A percentile compares a stretch with the other conserved stretches of the same genome.
phyloP scores from a whole-genome alignment of 768 basidiomycete genomes.

The Tephrocybe sp. region DNA sequence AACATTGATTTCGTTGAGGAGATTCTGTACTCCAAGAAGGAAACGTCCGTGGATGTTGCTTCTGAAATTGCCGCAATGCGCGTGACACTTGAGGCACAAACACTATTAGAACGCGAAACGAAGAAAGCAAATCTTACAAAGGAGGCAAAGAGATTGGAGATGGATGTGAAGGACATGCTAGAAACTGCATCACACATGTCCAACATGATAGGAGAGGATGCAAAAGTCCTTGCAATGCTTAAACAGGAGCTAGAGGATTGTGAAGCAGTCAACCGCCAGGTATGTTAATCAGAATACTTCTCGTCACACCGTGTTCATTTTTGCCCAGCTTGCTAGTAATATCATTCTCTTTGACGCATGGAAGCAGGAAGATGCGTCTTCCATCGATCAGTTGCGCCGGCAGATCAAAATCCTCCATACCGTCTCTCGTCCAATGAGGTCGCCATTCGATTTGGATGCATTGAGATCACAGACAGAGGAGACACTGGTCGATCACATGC shows the following conservation, averaged over 20 bases:
- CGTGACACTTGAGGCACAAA: conserved; percentile 3
- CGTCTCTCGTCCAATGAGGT: conserved; percentile 11
- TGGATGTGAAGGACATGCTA: conserved; percentile 4
- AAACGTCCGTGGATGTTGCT: conserved; percentile 5
- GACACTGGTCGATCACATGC: conserved; percentile 17
- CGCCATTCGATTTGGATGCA: conserved; percentile 16
- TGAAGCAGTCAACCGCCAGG: conserved; percentile 3
- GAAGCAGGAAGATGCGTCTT: conserved; percentile 18
- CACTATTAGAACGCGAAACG: not conserved
- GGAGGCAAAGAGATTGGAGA: conserved; percentile 3
- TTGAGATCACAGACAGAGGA: conserved; percentile 18
- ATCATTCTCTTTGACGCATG: conserved; percentile 16
- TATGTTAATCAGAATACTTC: not conserved
- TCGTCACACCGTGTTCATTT: not conserved
- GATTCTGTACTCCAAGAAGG: conserved; percentile 4
- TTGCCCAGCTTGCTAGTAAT: conserved; percentile 2
- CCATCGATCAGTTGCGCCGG: conserved; percentile 22
- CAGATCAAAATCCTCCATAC: conserved; percentile 23
- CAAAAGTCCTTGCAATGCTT: not conserved
- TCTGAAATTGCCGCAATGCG: not conserved
- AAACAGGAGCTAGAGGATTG: conserved; percentile 3
- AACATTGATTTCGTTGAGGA: conserved; percentile 5
- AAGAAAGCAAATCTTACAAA: not conserved
- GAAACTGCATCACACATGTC: not conserved
- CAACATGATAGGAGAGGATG: not conserved